A percentile compares a stretch with the other conserved stretches of the same genome.
phyloP scores from a whole-genome alignment of 2,329 filamentous ascomycete species.

The Bisporella sp. region DNA sequence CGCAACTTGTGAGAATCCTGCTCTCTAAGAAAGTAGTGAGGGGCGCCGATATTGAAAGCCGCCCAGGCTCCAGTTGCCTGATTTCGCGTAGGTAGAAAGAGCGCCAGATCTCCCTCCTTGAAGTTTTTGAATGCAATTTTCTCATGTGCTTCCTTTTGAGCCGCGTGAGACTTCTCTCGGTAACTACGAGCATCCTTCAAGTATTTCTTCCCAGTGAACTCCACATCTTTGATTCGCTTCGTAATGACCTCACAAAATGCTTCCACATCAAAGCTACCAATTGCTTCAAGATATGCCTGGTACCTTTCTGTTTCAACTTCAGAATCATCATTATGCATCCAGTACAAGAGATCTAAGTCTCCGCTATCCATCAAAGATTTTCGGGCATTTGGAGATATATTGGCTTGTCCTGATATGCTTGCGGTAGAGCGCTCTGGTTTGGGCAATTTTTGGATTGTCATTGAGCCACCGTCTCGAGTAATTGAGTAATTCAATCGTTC shows the following conservation, averaged over 20 bases:
- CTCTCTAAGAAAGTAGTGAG: constrained; percentile 94
- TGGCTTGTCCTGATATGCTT: constrained; percentile 42
- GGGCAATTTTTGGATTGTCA: constrained; percentile 68
- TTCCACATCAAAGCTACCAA: constrained; percentile 78
- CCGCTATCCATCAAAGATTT: constrained; percentile 52
- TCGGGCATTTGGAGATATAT: constrained; percentile 22
- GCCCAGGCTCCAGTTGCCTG: constrained; percentile 95
- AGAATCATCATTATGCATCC: constrained; percentile 65
- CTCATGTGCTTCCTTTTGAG: constrained; percentile 81
- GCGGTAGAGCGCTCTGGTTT: constrained; percentile 54
- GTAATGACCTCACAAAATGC: constrained; percentile 78
- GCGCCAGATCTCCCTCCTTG: constrained; percentile 89
- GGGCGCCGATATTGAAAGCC: constrained; percentile 95
- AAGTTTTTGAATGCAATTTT: constrained; percentile 96
- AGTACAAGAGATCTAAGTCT: constrained; percentile 71
- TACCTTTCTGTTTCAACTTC: constrained; percentile 69
- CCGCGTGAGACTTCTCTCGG: constrained; percentile 74
- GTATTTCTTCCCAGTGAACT: constrained; percentile 88
- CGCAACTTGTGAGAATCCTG: constrained; percentile 81
- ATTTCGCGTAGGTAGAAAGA: constrained; percentile 92
- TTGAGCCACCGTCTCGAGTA: constrained; percentile 62
- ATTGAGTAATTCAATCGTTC: constrained; percentile 84
- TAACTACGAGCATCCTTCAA: constrained; percentile 83
- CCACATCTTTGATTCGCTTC: constrained; percentile 87
- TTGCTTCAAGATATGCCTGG: constrained; percentile 61